Evolutionary conservation across 345 rosid genomes (phyloP), one percentile per base, ranked within the genome.

Genomic region (Atalantia buxifolia): DNA sequence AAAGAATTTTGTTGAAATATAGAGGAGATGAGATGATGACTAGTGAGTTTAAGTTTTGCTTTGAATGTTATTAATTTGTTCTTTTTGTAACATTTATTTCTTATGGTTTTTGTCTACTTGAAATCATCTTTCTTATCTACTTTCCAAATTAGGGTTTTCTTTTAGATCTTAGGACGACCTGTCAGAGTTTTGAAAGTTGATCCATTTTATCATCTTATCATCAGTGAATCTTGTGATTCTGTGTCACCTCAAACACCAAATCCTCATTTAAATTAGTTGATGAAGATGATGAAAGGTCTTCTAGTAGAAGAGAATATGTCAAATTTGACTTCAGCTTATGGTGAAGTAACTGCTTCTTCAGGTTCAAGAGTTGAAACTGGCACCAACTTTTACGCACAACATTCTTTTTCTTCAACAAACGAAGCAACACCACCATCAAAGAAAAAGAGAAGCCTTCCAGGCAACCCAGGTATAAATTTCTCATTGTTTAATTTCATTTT

Each of bases 271-370:
- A 12, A 22, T 50, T 7, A 40, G 45, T 50, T 50, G 56, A 50
- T 30, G 63, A 72, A 78, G 81, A 84, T 78, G 84, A 78, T 81
- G 81, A 83, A 76, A 79, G 79, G 83, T 67, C 61, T 74, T 78
- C 67, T 76, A 71, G 73, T 74, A 83, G 92, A 88, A 64, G 92
- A 92, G 76, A 88, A 84, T 63, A 80, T 90, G 84, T 89, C 98
- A 16, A 90, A 89, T 86, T 83, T 93, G 78, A 90, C 92, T 81
- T 88, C 89, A 75, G 88, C 94, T 75, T 88, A 92, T 71, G 90
- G 94, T 64, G 94, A 91, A 81, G 84, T 87, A 70, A 86, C 90
- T 87, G 92, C 86, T 76, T 87, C 93, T 81, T 81, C 92, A 19
- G 89, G 86, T 30, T 75, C 85, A 74, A 85, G 89, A 84, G 83